phyloP scores from a whole-genome alignment of 2,329 filamentous ascomycete species.

The Colletotrichum scovillei region DNA sequence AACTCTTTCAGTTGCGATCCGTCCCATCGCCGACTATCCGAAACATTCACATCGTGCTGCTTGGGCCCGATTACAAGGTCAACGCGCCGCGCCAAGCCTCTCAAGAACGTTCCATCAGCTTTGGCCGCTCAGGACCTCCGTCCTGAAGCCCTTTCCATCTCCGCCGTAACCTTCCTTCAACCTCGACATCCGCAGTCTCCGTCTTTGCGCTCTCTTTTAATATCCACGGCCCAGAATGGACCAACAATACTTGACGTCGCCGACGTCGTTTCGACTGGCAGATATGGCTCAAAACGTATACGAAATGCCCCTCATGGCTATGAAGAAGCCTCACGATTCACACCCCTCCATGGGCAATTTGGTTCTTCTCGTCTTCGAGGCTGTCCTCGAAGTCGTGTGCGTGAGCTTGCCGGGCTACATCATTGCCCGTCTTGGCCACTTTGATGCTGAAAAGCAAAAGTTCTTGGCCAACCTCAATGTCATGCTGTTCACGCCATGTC shows the following conservation, averaged over 20 bases:
- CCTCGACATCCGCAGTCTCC: not conserved
- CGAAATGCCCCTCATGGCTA: slow-evolving; percentile 54
- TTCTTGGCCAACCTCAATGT: slow-evolving; percentile 97
- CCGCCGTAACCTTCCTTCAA: not conserved
- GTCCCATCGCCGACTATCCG: slow-evolving; percentile 19
- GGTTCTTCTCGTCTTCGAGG: slow-evolving; percentile 89
- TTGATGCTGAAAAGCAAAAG: slow-evolving; percentile 95
- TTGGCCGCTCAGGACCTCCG: slow-evolving; percentile 1
- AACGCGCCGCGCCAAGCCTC: slow-evolving; percentile 32
- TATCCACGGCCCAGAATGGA: slow-evolving; percentile 44
- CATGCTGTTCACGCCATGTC: slow-evolving; percentile 94
- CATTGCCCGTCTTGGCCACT: slow-evolving; percentile 88
- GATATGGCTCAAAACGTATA: slow-evolving; percentile 51
- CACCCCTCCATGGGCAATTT: slow-evolving; percentile 78
- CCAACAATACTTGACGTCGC: slow-evolving; percentile 50
- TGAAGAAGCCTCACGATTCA: slow-evolving; percentile 57
- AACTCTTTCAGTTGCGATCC: not conserved
- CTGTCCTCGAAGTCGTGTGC: slow-evolving; percentile 93
- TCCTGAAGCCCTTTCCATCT: not conserved
- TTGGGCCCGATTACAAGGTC: slow-evolving; percentile 21
- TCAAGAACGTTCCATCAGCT: slow-evolving; percentile 18
- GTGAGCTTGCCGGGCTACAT: slow-evolving; percentile 96
- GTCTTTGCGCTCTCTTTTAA: not conserved
- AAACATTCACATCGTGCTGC: slow-evolving; percentile 23
- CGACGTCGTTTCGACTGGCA: slow-evolving; percentile 58